Base-by-base conservation (phyloP, 768 basidiomycete genomes). In the Vararia minispora region DNA sequence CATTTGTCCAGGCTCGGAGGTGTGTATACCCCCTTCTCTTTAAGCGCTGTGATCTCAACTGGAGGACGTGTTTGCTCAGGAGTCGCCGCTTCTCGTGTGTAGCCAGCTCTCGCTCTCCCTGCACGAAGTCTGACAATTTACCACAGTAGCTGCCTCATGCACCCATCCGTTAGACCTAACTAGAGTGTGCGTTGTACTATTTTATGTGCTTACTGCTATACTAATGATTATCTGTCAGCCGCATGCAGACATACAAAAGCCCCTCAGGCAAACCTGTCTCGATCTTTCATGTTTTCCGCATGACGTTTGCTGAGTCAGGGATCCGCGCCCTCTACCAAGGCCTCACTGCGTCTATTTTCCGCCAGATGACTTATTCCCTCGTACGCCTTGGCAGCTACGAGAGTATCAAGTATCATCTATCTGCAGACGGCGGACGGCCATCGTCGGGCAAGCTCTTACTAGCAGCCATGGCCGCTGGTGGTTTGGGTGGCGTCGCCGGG, bases 301-400 rank as follows among this genome's bases (percentile, higher is more conserved):
- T 61, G 39, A 82, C 87, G 12, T 60, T 91, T 24, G 59, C 66
- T 12, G 65, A 76, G 45, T 73, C 74, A 14, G 88, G 89, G 45
- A 53, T 87, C 45, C 68, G 69, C 40, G 83, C 84, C 44, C 59
- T 91, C 18, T 90, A 85, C 50, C 76, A 80, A 9, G 89, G 89
- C 17, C 68, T 90, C 24, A 76, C 79, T 5, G 88, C 88, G 4
- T 86, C 88, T 3, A 58, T 89, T 17, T 65, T 90, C 57, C 72
- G 89, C 36, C 89, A 92, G 60, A 89, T 91, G 87, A 79, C 86
- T 8, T 92, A 92, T 52, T 86, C 86, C 0, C 73, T 91, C 32
- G 84, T 88, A 37, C 76, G 89, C 23, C 61, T 91, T 22, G 88
- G 88, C 17, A 72, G 66, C 16, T 90, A 91, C 52, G 89, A 92